phyloP scores from a whole-genome alignment of 768 basidiomycete genomes.

The Hygrophorus pudorinus region DNA sequence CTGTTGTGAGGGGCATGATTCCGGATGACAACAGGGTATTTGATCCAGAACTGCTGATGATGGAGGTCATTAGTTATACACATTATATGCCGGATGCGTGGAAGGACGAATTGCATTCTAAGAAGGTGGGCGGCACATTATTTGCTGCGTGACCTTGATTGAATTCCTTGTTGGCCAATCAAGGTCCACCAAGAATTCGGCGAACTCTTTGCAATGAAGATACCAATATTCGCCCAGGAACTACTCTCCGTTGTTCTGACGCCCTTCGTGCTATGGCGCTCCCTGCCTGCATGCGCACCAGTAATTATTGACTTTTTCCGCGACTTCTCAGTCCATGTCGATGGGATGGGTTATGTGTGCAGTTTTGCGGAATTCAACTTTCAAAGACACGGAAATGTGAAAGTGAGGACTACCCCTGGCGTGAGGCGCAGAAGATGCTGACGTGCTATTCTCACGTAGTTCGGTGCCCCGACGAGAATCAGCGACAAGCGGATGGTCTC shows the following conservation, averaged over 20 bases:
- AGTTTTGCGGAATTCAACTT: slow-evolving; percentile 99
- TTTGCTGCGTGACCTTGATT: not conserved
- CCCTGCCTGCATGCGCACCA: slow-evolving; percentile 81
- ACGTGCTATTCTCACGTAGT: slow-evolving; percentile 36
- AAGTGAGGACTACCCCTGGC: slow-evolving; percentile 33
- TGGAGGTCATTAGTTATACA: slow-evolving; percentile 85
- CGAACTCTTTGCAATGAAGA: slow-evolving; percentile 88
- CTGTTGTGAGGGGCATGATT: slow-evolving; percentile 89
- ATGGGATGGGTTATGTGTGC: slow-evolving; percentile 93
- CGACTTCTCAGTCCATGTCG: slow-evolving; percentile 94
- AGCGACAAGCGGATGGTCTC: slow-evolving; percentile 71
- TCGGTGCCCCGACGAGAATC: slow-evolving; percentile 69
- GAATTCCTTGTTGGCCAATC: not conserved
- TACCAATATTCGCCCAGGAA: slow-evolving; percentile 80
- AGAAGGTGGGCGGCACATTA: slow-evolving; percentile 43
- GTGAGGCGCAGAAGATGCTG: not conserved
- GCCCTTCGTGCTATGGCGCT: slow-evolving; percentile 89
- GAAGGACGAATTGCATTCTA: slow-evolving; percentile 83
- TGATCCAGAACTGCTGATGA: slow-evolving; percentile 89
- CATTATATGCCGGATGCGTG: slow-evolving; percentile 95
- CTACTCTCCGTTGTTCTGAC: slow-evolving; percentile 86
- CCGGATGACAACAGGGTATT: slow-evolving; percentile 91
- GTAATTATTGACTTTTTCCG: slow-evolving; percentile 96
- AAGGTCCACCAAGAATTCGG: slow-evolving; percentile 90
- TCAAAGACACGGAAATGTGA: slow-evolving; percentile 86